A percentile compares a stretch with the other conserved stretches of the same genome.
Conservation (phyloP, 306 rosid species). For the Cyclanthera cordifolia region DNA sequence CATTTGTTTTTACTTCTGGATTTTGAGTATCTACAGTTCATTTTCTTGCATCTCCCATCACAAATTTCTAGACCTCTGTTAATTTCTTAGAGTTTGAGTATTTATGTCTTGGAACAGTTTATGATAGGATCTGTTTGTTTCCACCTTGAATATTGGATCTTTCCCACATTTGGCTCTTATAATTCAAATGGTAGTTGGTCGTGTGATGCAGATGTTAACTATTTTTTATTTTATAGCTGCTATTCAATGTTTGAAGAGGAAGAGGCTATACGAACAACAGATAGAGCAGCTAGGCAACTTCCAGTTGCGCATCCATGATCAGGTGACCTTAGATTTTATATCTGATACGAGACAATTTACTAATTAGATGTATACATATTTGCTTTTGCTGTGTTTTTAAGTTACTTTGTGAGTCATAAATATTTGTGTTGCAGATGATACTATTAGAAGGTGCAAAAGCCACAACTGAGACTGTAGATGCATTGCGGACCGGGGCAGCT, state of each 20-base stretch:
- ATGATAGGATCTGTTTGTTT: background rate
- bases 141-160: background rate
- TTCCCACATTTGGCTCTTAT: background rate
- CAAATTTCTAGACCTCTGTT: background rate
- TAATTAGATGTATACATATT: background rate
- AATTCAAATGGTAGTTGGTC: background rate
- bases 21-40: no score
- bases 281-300: constrained; percentile 96
- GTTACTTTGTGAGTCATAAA: background rate
- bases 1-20: background rate
- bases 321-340: constrained; percentile 34
- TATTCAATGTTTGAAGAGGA: constrained; percentile 89
- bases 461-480: constrained; percentile 97
- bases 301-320: constrained; percentile 94
- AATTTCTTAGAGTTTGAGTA: no score
- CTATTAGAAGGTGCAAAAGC: constrained; percentile 98
- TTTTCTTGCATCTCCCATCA: background rate
- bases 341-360: background rate
- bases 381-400: constrained; percentile 4
- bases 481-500: constrained; percentile 85
- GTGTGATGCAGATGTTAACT: no score
- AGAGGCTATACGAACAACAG: constrained; percentile 84
- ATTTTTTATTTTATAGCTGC: constrained; percentile 79
- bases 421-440: constrained; percentile 59
- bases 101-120: background rate